Percentiles rank a stretch among this genome's conserved stretches.
These are phyloP conservation scores for Podila epicladia DNA, from an alignment of 192 early-diverging fungal species.

Conservation along the genomic window DNA sequence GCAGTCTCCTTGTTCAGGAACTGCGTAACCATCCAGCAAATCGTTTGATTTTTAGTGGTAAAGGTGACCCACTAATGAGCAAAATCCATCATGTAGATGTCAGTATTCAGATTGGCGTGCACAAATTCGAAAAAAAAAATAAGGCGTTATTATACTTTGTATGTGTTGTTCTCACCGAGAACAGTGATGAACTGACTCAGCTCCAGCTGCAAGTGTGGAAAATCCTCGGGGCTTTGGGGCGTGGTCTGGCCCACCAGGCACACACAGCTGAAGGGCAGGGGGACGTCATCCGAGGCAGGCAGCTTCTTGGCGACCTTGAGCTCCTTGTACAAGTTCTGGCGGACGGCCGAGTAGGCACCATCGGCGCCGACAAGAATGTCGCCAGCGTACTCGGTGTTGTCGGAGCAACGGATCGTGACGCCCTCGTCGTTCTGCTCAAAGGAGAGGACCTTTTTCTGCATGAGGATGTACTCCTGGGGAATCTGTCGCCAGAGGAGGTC, in stretches of 20 bases:
- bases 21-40: background rate
- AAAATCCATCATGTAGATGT: too few relatives aligned
- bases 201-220: background rate
- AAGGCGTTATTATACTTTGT: background rate
- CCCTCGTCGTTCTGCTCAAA: background rate
- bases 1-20: background rate
- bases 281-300: background rate
- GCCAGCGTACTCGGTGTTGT: background rate
- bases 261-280: background rate
- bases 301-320: background rate
- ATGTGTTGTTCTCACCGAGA: background rate
- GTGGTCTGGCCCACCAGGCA: background rate
- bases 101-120: too few relatives aligned
- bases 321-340: background rate
- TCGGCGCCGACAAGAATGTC: background rate
- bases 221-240: background rate
- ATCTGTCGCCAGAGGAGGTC: background rate
- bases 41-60: background rate
- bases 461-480: background rate
- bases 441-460: background rate
- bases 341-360: background rate
- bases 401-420: background rate
- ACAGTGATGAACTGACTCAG: constrained; percentile 1
- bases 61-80: background rate
- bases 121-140: background rate